phyloP scores from a whole-genome alignment of 1,284 basidiomycete species.

The Boletus sp. region DNA sequence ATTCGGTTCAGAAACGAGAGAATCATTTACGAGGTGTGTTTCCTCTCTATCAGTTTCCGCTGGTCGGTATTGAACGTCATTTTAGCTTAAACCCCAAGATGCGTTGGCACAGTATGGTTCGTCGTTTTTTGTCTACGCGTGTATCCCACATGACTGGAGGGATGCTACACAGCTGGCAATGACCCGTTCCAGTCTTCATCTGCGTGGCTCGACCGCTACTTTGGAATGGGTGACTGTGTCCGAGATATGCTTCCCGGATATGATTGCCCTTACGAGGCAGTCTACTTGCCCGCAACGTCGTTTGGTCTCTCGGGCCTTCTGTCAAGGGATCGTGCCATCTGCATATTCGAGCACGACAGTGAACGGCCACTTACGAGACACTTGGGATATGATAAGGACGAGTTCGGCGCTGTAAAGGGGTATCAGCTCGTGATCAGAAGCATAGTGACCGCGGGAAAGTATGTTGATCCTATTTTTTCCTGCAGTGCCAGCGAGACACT shows the following conservation, averaged over 20 bases:
- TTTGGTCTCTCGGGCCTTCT: conserved; percentile 43
- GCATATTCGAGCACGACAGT: conserved; percentile 61
- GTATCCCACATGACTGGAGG: background rate
- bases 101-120: conserved; percentile 60
- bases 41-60: background rate
- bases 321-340: conserved; percentile 51
- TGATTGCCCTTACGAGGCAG: conserved; percentile 61
- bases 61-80: background rate
- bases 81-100: conserved; percentile 53
- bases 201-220: conserved; percentile 63
- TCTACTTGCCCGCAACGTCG: conserved; percentile 55
- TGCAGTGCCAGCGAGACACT: background rate
- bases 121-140: background rate
- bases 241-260: conserved; percentile 59
- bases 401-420: conserved; percentile 57
- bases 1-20: conserved; percentile 57
- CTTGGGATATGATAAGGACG: conserved; percentile 46
- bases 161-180: conserved; percentile 43
- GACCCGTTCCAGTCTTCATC: conserved; percentile 63
- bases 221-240: conserved; percentile 57
- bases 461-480: conserved; percentile 22
- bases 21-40: conserved; percentile 57
- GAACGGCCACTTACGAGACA: conserved; percentile 58
- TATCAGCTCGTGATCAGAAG: conserved; percentile 56
- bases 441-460: conserved; percentile 62